Conservation (phyloP, 2,329 filamentous ascomycete genomes). For the Claviceps humidiphila region DNA sequence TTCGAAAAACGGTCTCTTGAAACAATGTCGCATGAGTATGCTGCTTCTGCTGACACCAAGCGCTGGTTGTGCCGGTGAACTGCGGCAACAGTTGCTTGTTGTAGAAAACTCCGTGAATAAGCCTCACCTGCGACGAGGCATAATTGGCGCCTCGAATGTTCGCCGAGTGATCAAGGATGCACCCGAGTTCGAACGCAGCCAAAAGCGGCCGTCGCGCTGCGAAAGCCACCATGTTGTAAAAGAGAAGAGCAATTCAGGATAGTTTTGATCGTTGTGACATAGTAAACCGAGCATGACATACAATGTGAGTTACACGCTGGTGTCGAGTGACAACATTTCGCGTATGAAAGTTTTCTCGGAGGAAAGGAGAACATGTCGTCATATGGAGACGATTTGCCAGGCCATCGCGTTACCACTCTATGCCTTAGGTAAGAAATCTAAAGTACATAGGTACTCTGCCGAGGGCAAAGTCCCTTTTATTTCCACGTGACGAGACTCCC, state of each 20-base stretch:
- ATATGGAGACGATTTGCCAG: neutral
- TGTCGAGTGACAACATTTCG: neutral
- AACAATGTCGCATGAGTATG: neutral
- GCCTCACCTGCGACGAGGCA: conserved; percentile 6
- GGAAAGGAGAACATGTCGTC: conserved; percentile 1
- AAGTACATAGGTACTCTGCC: no score
- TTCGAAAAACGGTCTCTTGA: neutral
- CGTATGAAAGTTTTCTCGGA: neutral
- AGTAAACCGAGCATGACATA: conserved; percentile 4
- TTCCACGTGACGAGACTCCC: no score
- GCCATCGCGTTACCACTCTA: no score
- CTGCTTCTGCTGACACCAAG: neutral
- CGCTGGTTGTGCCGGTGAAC: conserved; percentile 1
- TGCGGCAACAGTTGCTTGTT: neutral
- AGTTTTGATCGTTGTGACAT: conserved; percentile 18
- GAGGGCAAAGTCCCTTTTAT: no score
- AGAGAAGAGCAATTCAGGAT: conserved; percentile 8
- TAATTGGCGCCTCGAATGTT: conserved; percentile 10
- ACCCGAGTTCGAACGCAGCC: conserved; percentile 27
- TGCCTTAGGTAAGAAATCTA: no score
- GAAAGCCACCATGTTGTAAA: conserved; percentile 34
- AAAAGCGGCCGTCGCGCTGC: conserved; percentile 36
- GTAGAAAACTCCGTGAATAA: neutral
- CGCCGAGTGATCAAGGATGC: conserved; percentile 11
- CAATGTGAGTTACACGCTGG: neutral